Base-by-base conservation (phyloP, 805 yeast genomes). In the Wickerhamiella occidentalis region DNA sequence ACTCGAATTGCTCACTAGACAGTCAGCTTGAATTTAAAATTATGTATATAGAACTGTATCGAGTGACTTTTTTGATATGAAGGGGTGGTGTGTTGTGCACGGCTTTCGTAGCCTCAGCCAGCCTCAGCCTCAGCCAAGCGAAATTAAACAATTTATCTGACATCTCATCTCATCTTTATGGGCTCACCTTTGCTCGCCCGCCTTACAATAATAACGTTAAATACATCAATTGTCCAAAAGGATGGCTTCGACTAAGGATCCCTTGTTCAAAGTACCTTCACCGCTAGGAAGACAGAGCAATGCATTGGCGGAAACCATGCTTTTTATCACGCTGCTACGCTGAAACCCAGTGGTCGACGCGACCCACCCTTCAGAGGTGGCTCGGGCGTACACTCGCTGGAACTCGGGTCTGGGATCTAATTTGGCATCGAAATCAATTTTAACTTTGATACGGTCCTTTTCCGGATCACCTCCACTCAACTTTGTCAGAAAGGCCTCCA, bases 371-470 rank as follows among this genome's bases (percentile, higher is more conserved):
- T 53, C 51, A 5, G 22, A 42, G 1, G 49, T 45, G 38, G 68
- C 72, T 9, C 47, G 50, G 4, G 72, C 59, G 11, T 48, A 45
- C 1, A 68, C 78, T 17, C 80, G 56, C 46, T 75, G 78, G 56
- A 70, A 75, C 51, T 75, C 79, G 1, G 77, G 76, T 18, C 80
- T 58, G 4, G 75, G 66, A 54, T 75, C 80, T 6, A 75, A 62
- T 30, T 51, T 60, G 6, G 65, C 59, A 11, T 63, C 67, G 4
- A 53, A 49, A 1, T 55, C 55, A 22, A 75, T 49, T 18, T 55
- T 55, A 3, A 69, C 76, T 30, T 61, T 58, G n/a, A 73, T 56
- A 1, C 72, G 68, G 6, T 62, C 54, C n/a, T 51, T 40, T 49
- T 48, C 3, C 13, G 51, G 43, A 7, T 48, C 43, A 3, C 56